phyloP scores from a whole-genome alignment of 495 filamentous ascomycete genomes.

The Aspergillus ellipticus region DNA sequence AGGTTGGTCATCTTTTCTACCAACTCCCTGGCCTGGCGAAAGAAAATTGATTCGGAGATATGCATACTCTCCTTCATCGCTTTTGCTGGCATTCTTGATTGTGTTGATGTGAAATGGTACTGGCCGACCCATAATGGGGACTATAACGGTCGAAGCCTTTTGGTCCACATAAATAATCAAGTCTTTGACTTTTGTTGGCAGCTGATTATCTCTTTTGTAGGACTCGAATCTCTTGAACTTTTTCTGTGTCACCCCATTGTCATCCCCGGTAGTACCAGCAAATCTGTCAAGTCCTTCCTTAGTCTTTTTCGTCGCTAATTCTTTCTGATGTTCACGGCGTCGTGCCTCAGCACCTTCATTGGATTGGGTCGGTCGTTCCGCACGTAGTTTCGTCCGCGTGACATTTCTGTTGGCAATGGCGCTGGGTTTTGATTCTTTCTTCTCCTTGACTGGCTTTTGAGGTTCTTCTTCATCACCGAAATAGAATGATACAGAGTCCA shows the following conservation, averaged over 20 bases:
- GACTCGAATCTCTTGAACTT: conserved; percentile 98
- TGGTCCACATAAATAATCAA: conserved; percentile 84
- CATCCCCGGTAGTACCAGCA: conserved; percentile 70
- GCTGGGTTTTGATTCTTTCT: conserved; percentile 75
- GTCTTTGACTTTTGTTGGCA: conserved; percentile 77
- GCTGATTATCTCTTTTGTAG: conserved; percentile 96
- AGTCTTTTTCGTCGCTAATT: conserved; percentile 83
- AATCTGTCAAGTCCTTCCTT: conserved; percentile 80
- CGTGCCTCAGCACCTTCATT: conserved; percentile 87
- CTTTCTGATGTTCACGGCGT: conserved; percentile 89
- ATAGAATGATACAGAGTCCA: conserved; percentile 92
- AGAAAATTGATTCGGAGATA: conserved; percentile 96
- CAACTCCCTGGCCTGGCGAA: conserved; percentile 95
- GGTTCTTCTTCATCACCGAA: conserved; percentile 87
- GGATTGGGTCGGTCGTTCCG: conserved; percentile 76
- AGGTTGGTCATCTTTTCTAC: conserved; percentile 95
- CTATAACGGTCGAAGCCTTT: conserved; percentile 83
- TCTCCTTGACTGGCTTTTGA: conserved; percentile 60
- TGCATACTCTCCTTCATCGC: conserved; percentile 88
- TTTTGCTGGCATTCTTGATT: conserved; percentile 96
- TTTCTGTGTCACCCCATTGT: conserved; percentile 89
- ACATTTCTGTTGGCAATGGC: conserved; percentile 88
- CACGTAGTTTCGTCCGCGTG: conserved; percentile 87
- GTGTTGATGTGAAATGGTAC: conserved; percentile 99
- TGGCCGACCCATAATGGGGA: conserved; percentile 95